These are phyloP conservation scores for Durotheca rogersii DNA, from an alignment of 495 filamentous ascomycete species.

Conservation along the genomic window DNA sequence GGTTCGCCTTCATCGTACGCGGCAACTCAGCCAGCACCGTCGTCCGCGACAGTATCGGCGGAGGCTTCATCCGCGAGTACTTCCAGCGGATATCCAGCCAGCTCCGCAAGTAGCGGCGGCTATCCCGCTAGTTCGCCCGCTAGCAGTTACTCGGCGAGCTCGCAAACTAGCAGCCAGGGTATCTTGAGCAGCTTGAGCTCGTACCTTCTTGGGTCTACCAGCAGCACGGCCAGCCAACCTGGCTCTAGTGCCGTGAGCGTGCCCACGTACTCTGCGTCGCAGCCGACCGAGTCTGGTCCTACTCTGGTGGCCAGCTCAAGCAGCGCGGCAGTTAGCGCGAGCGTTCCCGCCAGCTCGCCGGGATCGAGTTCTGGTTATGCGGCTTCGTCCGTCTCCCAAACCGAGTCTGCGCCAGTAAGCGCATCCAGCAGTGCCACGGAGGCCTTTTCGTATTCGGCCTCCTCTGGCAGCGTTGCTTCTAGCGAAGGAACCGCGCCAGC, in stretches of 20 bases:
- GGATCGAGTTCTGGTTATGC: conserved; percentile 9
- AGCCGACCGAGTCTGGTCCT: conserved; percentile 7
- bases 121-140: not conserved
- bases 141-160: not conserved
- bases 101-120: not conserved
- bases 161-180: conserved; percentile 19
- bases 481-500: conserved; percentile 4
- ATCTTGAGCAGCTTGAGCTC: conserved; percentile 34
- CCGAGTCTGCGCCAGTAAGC: conserved; percentile 6
- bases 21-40: not conserved
- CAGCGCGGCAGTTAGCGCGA: conserved; percentile 1
- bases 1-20: conserved; percentile 2
- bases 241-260: conserved; percentile 1
- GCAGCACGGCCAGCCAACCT: conserved; percentile 2
- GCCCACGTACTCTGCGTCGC: not conserved
- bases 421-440: conserved; percentile 3
- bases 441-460: conserved; percentile 10
- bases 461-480: conserved; percentile 5
- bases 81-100: conserved; percentile 18
- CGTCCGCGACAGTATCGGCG: conserved; percentile 2
- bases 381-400: conserved; percentile 8
- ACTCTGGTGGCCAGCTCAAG: not conserved
- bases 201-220: conserved; percentile 25
- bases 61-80: not conserved
- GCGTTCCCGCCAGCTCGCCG: conserved; percentile 5